Evolutionary conservation across 371 early-diverging fungal genomes (phyloP).

Genomic region (Mucor piriformis): DNA sequence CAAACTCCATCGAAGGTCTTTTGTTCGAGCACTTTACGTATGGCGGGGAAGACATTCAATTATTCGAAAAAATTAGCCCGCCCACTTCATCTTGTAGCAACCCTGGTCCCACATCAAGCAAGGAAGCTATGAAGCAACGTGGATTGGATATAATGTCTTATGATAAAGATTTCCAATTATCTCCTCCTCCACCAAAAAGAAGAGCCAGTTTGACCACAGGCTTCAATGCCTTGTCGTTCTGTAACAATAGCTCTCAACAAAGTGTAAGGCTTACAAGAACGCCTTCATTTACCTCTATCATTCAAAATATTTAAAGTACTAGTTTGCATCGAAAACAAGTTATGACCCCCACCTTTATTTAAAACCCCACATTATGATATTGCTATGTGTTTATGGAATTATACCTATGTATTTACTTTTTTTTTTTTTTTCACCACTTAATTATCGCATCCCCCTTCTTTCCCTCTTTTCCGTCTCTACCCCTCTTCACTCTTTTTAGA

Average conservation of each 20-base stretch:
- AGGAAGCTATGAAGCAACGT: background rate
- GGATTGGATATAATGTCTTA: slow-evolving; percentile 10
- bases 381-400: background rate
- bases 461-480: background rate
- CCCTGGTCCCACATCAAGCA: background rate
- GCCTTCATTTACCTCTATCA: slow-evolving; percentile 25
- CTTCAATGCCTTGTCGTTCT: slow-evolving; percentile 14
- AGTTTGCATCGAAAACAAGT: background rate
- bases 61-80: slow-evolving; percentile 12
- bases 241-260: slow-evolving; percentile 2
- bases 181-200: slow-evolving; percentile 24
- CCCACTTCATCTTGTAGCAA: slow-evolving; percentile 1
- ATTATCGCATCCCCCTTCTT: too few relatives aligned
- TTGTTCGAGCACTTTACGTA: slow-evolving; percentile 37
- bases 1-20: slow-evolving; percentile 13
- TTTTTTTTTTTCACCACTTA: background rate
- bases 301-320: slow-evolving; percentile 12
- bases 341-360: slow-evolving; percentile 5
- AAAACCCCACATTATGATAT: background rate
- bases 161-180: slow-evolving; percentile 20
- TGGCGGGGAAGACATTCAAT: slow-evolving; percentile 29
- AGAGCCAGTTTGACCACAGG: slow-evolving; percentile 22
- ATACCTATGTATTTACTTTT: too few relatives aligned
- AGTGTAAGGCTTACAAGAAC: slow-evolving; percentile 15
- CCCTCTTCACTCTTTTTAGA: background rate